Evolutionary conservation across 2,329 filamentous ascomycete genomes (phyloP), one percentile per base, ranked within the genome.

Genomic region (Cladophialophora exuberans): DNA sequence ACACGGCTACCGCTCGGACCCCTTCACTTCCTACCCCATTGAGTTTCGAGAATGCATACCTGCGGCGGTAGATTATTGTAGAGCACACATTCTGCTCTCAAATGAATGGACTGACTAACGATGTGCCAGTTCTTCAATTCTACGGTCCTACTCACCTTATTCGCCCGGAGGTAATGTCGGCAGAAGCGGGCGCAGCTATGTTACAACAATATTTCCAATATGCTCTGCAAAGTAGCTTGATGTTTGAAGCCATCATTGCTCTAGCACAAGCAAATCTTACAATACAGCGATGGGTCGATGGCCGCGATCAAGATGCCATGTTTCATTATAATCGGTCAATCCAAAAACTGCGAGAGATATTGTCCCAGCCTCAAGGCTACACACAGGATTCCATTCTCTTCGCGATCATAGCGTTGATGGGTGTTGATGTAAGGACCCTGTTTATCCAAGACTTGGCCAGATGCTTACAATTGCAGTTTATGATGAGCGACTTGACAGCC

Each of bases 331-430:
- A 30, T 15, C 41, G 31, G 13, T 13, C 48, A 3, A 11, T 57
- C 4, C 17, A n/a, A 13, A 9, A 26, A 23, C 23, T 57, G 22
- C 28, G 54, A 6, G 25, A 18, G 13, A 18, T 47, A 7, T 31
- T 57, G n/a, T 7, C 10, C 23, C 20, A 33, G 23, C 13, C 26
- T 18, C n/a, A 42, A 9, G 41, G 15, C 3, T 57, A 35, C 26
- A 15, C 10, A 13, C 30, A 48, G 23, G 54, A 57, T 23, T 17
- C 54, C 13, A 30, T 53, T 44, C 30, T 57, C 3, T 53, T 57
- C 35, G 48, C 48, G n/a, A 57, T 57, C 6, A 25, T 57, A 6
- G 48, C 54, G 30, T 31, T 57, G 26, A 57, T 57, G 48, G 54
- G 54, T 17, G 48, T 53, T 23, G 49, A 57, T 48, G 52, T 49